phyloP scores from a whole-genome alignment of 2,329 filamentous ascomycete genomes.

The Hymenoscyphus linearis region DNA sequence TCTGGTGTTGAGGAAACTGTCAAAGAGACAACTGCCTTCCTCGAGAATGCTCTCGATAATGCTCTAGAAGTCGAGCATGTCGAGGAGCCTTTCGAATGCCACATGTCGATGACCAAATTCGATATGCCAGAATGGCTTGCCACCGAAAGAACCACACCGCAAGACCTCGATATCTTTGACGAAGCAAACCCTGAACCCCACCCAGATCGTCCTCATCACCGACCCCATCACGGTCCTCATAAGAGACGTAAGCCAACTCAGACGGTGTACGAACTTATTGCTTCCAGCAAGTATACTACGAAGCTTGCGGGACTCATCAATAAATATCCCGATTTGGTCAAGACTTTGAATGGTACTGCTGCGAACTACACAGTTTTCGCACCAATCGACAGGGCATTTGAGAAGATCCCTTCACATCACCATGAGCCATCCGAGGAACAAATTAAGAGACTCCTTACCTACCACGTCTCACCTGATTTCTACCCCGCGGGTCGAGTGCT shows the following conservation, averaged over 20 bases:
- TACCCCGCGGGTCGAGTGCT: conserved; percentile 65
- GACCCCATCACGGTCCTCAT: conserved; percentile 24
- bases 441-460: conserved; percentile 63
- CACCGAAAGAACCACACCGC: conserved; percentile 32
- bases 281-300: conserved; percentile 68
- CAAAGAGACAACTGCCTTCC: conserved; percentile 23
- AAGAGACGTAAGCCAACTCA: conserved; percentile 31
- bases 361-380: conserved; percentile 78
- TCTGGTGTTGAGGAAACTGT: conserved; percentile 25
- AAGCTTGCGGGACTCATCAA: conserved; percentile 72
- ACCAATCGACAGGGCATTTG: conserved; percentile 72
- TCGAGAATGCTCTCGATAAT: conserved; percentile 30
- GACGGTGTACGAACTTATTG: conserved; percentile 77
- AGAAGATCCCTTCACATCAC: conserved; percentile 45
- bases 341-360: conserved; percentile 67
- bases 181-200: conserved; percentile 6
- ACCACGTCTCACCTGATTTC: conserved; percentile 67
- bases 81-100: conserved; percentile 27
- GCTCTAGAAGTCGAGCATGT: conserved; percentile 25
- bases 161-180: conserved; percentile 29
- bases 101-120: conserved; percentile 30
- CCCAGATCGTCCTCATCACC: conserved; percentile 27
- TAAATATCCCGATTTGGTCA: conserved; percentile 65
- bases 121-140: conserved; percentile 31
- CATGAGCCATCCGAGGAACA: conserved; percentile 62